Evolutionary conservation across 345 rosid species (phyloP), one percentile per base, ranked within the genome.

Genomic region (Camelina laxa): DNA sequence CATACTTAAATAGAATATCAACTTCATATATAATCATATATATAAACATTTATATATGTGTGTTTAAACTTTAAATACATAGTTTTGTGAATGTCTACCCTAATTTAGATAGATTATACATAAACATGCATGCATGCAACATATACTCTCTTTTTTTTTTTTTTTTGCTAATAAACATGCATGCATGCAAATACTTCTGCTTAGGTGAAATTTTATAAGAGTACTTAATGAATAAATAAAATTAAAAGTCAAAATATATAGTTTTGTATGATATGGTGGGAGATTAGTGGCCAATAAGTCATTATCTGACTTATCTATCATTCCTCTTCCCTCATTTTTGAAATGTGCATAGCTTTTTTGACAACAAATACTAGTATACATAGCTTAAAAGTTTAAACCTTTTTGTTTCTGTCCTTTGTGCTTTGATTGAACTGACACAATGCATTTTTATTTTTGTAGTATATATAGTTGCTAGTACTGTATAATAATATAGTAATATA

Each of bases 241-340:
- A 55, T 7, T 33, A 21, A 22, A 64, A 56, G 77, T 73, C 77
- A 65, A 73, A 73, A 73, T 44, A 55, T 65, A 73, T 45, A 33
- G 7, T 45, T 55, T 44, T 45, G 9, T 31, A 54, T 33, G 38
- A 65, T 47, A 44, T 65, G 77, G 58, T 65, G 65, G 72, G 49
- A 45, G 50, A 74, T 74, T 65, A 65, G 72, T 74, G 71, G 65
- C 77, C 71, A 56, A 35, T 56, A 55, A 73, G 65, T 73, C 27
- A 38, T 65, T 55, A 56, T 65, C 65, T 16, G 65, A 56, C 71
- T 73, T 48, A 13, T 71, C 22, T 4, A 3, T 39, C 42, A 3
- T 11, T 42, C 14, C 17, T 6, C 35, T 41, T 35, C 30, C 5
- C 17, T 42, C 7, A 5, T 41, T 54, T 63, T 4, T 41, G 45